phyloP scores from a whole-genome alignment of 345 rosid species.

The Xanthoceras sorbifolium region DNA sequence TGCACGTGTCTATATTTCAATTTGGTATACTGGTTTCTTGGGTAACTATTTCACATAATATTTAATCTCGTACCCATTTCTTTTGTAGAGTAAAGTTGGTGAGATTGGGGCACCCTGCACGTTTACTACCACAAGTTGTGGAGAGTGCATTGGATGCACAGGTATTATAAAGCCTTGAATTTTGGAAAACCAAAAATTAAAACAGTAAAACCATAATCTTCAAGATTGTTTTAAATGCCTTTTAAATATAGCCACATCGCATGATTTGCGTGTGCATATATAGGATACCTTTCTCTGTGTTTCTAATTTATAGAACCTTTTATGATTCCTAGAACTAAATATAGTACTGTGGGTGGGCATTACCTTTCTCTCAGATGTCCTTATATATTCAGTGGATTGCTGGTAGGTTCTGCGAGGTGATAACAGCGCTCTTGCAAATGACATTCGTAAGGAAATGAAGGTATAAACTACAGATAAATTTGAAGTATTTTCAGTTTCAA shows the following conservation, averaged over 20 bases:
- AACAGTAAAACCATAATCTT: constrained; percentile 7
- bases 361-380: neutral
- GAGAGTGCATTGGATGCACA: constrained; percentile 93
- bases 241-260: neutral
- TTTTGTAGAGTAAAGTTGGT: constrained; percentile 71
- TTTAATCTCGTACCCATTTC: constrained; percentile 5
- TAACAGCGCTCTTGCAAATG: constrained; percentile 85
- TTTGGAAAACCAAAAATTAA: constrained; percentile 2
- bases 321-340: constrained; percentile 7
- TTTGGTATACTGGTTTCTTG: neutral
- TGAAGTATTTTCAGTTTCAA: neutral
- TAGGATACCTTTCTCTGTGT: neutral
- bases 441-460: constrained; percentile 96
- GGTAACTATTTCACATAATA: neutral
- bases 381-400: constrained; percentile 24
- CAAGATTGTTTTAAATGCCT: constrained; percentile 7
- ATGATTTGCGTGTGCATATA: neutral
- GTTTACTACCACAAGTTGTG: constrained; percentile 89
- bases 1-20: neutral
- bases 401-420: constrained; percentile 79
- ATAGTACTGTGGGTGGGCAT: constrained; percentile 1
- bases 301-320: neutral
- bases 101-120: constrained; percentile 95
- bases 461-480: constrained; percentile 28
- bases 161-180: constrained; percentile 36